Conservation (phyloP, 768 basidiomycete genomes). For the Amylocystis lapponica region DNA sequence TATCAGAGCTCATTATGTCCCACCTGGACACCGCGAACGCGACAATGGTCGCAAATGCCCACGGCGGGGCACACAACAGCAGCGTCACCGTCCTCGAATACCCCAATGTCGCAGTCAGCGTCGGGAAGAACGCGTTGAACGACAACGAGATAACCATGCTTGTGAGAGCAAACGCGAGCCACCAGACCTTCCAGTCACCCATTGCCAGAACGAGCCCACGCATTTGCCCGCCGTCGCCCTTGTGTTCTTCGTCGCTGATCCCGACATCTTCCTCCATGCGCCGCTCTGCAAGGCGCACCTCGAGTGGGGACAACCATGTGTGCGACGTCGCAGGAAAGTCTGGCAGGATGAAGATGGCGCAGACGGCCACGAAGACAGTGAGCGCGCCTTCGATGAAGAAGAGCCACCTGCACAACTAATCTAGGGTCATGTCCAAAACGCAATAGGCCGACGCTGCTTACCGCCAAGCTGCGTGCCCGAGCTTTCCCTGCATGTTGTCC, state of each 20-base stretch:
- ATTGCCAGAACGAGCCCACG: slow-evolving; percentile 55
- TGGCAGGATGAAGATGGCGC: slow-evolving; percentile 61
- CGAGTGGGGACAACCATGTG: slow-evolving; percentile 55
- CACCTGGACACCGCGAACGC: slow-evolving; percentile 49
- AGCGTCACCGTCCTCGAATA: slow-evolving; percentile 60
- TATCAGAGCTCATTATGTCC: background rate
- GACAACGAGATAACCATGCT: slow-evolving; percentile 58
- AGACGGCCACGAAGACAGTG: slow-evolving; percentile 47
- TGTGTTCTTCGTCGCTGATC: slow-evolving; percentile 43
- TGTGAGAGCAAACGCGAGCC: slow-evolving; percentile 59
- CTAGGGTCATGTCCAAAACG: background rate
- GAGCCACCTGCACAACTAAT: slow-evolving; percentile 47
- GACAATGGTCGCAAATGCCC: slow-evolving; percentile 53
- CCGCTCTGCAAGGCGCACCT: slow-evolving; percentile 48
- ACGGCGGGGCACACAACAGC: slow-evolving; percentile 76
- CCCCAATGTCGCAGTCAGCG: slow-evolving; percentile 67
- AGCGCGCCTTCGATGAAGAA: slow-evolving; percentile 64
- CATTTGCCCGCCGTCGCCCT: slow-evolving; percentile 29
- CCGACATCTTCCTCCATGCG: slow-evolving; percentile 64
- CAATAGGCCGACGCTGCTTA: slow-evolving; percentile 24
- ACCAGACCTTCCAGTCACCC: slow-evolving; percentile 82
- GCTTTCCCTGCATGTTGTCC: slow-evolving; percentile 59
- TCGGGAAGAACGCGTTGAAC: slow-evolving; percentile 81
- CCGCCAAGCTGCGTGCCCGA: slow-evolving; percentile 72
- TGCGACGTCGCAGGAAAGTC: slow-evolving; percentile 62